Conservation (phyloP, 305 asterid genomes). For the Fraxinus nigra region DNA sequence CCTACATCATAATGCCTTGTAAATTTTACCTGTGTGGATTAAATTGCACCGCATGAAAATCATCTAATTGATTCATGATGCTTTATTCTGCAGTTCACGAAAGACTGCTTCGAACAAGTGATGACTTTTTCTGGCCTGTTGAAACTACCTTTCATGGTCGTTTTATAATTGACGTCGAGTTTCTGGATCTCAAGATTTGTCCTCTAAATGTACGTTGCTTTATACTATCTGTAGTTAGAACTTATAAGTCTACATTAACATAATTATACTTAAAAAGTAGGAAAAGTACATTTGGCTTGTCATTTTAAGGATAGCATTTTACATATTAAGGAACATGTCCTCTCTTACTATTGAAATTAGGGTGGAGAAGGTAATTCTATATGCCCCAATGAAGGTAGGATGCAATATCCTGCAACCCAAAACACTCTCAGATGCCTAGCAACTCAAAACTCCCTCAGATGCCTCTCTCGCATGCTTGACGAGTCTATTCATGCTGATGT, state of each 20-base stretch:
- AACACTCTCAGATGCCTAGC: slow-evolving; percentile 69
- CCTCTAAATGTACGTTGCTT: slow-evolving; percentile 58
- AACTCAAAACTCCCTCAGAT: slow-evolving; percentile 69
- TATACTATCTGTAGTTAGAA: not conserved
- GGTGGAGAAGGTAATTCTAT: slow-evolving; percentile 74
- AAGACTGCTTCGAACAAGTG: slow-evolving; percentile 81
- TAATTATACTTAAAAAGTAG: not conserved
- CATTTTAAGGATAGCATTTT: not conserved
- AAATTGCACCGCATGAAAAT: not conserved
- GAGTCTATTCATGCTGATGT: slow-evolving; percentile 84
- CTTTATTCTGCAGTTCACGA: slow-evolving; percentile 71
- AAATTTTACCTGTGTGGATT: not conserved
- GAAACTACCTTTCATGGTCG: slow-evolving; percentile 73
- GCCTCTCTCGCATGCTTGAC: slow-evolving; percentile 83
- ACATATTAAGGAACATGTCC: not conserved
- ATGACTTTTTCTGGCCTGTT: slow-evolving; percentile 84
- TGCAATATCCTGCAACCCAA: slow-evolving; percentile 61
- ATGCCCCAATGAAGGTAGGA: slow-evolving; percentile 66
- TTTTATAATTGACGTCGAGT: slow-evolving; percentile 78
- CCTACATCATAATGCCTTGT: not conserved
- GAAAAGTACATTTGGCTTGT: not conserved
- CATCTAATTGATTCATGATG: slow-evolving; percentile 19
- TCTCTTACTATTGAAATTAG: slow-evolving; percentile 36
- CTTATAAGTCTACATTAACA: not conserved
- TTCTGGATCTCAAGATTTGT: slow-evolving; percentile 82